Base-by-base conservation (phyloP, 2,329 filamentous ascomycete genomes). In the Alternaria longipes region DNA sequence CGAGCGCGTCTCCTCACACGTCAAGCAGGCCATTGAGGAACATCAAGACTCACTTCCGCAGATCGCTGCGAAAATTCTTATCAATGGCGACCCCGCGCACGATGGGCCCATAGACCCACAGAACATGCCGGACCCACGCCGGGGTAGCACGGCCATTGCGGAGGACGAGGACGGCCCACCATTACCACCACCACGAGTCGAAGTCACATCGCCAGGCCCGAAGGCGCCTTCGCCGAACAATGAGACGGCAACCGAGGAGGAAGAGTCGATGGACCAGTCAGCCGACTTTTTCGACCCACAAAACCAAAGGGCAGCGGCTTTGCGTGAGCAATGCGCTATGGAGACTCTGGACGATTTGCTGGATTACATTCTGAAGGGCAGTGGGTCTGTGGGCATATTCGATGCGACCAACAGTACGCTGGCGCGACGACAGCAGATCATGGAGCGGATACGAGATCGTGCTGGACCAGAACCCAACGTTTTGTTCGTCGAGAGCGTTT, bases 351-450 rank as follows among this genome's bases (percentile, higher is more conserved):
- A 99, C 71, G 95, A 99, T 75, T 84, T 98, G 8, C 81, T 99
- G 47, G 91, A 97, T 70, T 99, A 97, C 77, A 89, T 99, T 11
- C 83, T 98, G 34, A 84, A 89, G 24, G 85, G 89, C 55, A 92
- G 91, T 28, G 95, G 95, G 47, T 92, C 93, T 30, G 92, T 98
- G 9, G 95, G 95, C 38, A 98, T 99, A 65, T 87, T 99, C 12
- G 95, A 99, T 80, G 95, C 95, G 8, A 99, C 95, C 8, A 99
- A 99, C 82, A 97, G 94, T 81, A 99, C 95, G 0, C 85, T 97
- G 51, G 87, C 92, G 65, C 90, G 95, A 38, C 88, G 95, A 51
- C 90, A 94, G 79, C 86, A 91, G 26, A 87, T 99, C 56, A 93
- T 97, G 72, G 87, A 94, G 62, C 91, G 89, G 68, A 92, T 98